Conservation (phyloP, 1,284 basidiomycete genomes). For the Puccinia coronata region DNA sequence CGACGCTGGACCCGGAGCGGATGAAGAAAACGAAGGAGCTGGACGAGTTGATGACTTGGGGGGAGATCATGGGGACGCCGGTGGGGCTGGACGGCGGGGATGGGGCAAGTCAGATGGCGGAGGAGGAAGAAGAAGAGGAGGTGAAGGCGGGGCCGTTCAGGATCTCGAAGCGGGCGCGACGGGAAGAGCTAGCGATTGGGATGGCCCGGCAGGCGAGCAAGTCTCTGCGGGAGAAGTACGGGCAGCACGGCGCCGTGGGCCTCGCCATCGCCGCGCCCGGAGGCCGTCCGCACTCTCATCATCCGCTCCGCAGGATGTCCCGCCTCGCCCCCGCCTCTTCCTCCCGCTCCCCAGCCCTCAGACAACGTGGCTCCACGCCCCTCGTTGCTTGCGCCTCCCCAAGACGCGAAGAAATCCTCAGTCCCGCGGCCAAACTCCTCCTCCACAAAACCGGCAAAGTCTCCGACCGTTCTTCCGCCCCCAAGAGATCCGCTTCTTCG, state of each 20-base stretch:
- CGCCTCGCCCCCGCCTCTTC: background rate
- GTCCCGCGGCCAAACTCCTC: constrained; percentile 35
- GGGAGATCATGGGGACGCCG: constrained; percentile 80
- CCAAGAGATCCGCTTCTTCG: background rate
- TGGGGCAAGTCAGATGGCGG: background rate
- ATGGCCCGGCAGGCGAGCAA: constrained; percentile 66
- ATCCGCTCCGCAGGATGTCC: too few species aligned
- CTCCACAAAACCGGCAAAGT: constrained; percentile 21
- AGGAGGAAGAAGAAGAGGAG: constrained; percentile 22
- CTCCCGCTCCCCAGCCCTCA: background rate
- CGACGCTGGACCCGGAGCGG: constrained; percentile 77
- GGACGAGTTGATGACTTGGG: constrained; percentile 90
- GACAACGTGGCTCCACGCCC: too few species aligned
- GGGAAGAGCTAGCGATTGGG: constrained; percentile 75
- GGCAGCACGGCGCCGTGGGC: background rate
- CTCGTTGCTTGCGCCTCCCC: background rate
- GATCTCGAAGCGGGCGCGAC: constrained; percentile 57
- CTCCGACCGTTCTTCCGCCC: background rate
- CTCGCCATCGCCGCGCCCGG: background rate
- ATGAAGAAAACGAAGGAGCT: constrained; percentile 70
- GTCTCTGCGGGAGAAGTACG: constrained; percentile 57
- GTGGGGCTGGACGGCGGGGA: constrained; percentile 65
- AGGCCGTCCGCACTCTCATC: too few species aligned
- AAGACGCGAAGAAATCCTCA: constrained; percentile 32
- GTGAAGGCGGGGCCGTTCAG: constrained; percentile 54